Conservation (phyloP, 306 rosid species). For the Luffa acutangula region DNA sequence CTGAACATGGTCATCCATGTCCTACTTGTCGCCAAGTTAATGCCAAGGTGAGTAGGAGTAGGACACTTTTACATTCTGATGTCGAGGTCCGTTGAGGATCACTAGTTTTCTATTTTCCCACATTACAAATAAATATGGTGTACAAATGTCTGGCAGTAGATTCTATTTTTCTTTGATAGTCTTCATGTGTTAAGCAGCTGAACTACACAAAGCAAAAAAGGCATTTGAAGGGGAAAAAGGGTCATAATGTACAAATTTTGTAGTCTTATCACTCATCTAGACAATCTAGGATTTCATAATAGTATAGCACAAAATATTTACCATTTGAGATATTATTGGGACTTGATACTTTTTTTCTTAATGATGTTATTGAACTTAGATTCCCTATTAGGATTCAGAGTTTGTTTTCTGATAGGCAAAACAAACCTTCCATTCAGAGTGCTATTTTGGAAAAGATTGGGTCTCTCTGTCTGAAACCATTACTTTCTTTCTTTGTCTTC, state of each 20-base stretch:
- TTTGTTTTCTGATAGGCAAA: background rate
- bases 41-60: constrained; percentile 60
- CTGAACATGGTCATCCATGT: constrained; percentile 31
- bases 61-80: background rate
- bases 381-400: background rate
- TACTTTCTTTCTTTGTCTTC: background rate
- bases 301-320: background rate
- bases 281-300: background rate
- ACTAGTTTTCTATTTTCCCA: background rate
- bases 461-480: background rate
- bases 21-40: constrained; percentile 78
- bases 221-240: background rate
- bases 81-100: background rate
- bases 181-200: background rate
- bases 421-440: background rate
- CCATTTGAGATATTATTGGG: background rate
- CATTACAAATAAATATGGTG: background rate
- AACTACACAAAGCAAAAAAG: background rate
- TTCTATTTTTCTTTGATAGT: background rate
- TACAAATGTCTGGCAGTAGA: background rate
- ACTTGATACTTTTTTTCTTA: background rate
- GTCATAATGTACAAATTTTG: background rate
- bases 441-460: background rate
- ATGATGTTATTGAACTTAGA: background rate
- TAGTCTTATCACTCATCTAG: background rate